Percentiles rank a stretch among this genome's conserved stretches.
Evolutionary conservation across 1,139 yeast genomes (phyloP).

Genomic region (Groenewaldozyma sp.): DNA sequence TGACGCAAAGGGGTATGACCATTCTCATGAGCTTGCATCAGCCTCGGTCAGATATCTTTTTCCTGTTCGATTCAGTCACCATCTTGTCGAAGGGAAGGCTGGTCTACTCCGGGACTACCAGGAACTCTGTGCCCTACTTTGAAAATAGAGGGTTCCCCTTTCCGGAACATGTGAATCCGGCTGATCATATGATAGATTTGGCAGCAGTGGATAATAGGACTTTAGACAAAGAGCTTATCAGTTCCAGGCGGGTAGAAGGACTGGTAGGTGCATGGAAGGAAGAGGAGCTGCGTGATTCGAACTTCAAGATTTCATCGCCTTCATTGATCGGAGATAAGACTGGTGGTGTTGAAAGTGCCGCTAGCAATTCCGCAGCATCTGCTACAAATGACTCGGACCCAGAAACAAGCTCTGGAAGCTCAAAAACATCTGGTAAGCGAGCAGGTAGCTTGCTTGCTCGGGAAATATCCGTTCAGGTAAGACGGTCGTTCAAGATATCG

Average conservation of each 20-base stretch:
- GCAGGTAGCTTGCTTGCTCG: slow-evolving; percentile 36
- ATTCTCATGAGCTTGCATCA: slow-evolving; percentile 73
- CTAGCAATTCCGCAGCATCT: too few relatives aligned
- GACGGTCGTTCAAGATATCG: slow-evolving; percentile 47
- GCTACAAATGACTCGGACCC: not conserved
- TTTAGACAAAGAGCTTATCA: slow-evolving; percentile 34
- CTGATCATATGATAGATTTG: slow-evolving; percentile 60
- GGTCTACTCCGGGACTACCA: slow-evolving; percentile 49
- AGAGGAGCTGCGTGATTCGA: slow-evolving; percentile 3
- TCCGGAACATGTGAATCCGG: slow-evolving; percentile 44
- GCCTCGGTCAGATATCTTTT: slow-evolving; percentile 68
- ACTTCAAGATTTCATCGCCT: not conserved
- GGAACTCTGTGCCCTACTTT: slow-evolving; percentile 44
- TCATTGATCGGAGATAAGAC: not conserved
- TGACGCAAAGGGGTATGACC: slow-evolving; percentile 58
- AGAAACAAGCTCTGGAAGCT: not conserved
- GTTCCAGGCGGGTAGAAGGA: slow-evolving; percentile 37
- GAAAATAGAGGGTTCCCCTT: slow-evolving; percentile 36
- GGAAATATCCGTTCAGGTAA: slow-evolving; percentile 49
- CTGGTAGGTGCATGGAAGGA: slow-evolving; percentile 46
- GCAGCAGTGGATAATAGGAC: slow-evolving; percentile 56
- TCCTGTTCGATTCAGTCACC: slow-evolving; percentile 60
- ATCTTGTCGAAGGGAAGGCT: slow-evolving; percentile 59
- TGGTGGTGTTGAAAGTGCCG: not conserved
- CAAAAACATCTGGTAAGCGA: slow-evolving; percentile 8